Evolutionary conservation across 768 basidiomycete species (phyloP).

Genomic region (Russula earlei): DNA sequence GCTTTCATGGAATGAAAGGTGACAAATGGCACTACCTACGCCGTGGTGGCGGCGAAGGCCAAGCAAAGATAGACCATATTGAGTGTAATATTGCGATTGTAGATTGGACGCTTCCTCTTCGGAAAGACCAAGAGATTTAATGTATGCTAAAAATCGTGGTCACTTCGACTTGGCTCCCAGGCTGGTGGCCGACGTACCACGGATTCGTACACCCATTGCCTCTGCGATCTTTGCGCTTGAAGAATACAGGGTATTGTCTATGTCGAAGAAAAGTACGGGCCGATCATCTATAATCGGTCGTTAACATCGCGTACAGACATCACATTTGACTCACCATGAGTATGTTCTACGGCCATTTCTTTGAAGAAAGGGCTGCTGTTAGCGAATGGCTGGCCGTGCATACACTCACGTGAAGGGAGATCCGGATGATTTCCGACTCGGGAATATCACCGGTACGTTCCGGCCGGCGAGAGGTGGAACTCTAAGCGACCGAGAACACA

Average conservation of each 20-base stretch:
- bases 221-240: constrained; percentile 64
- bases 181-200: constrained; percentile 36
- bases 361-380: neutral
- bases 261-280: constrained; percentile 68
- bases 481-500: constrained; percentile 12
- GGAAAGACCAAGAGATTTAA: constrained; percentile 55
- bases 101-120: constrained; percentile 61
- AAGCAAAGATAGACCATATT: constrained; percentile 76
- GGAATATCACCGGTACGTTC: constrained; percentile 7
- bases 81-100: constrained; percentile 63
- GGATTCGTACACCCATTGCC: constrained; percentile 72
- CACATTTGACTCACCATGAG: neutral
- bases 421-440: neutral
- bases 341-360: constrained; percentile 10
- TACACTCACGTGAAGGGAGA: constrained; percentile 5
- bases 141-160: constrained; percentile 47
- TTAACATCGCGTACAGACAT: neutral
- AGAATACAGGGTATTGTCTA: constrained; percentile 85
- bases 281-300: constrained; percentile 39
- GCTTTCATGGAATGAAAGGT: neutral
- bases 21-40: constrained; percentile 41
- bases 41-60: constrained; percentile 69
- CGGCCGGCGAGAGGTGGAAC: constrained; percentile 2
- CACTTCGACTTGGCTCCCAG: neutral
- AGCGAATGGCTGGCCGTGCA: no score